phyloP scores from a whole-genome alignment of 257 asterid species.

The Mitragyna speciosa region DNA sequence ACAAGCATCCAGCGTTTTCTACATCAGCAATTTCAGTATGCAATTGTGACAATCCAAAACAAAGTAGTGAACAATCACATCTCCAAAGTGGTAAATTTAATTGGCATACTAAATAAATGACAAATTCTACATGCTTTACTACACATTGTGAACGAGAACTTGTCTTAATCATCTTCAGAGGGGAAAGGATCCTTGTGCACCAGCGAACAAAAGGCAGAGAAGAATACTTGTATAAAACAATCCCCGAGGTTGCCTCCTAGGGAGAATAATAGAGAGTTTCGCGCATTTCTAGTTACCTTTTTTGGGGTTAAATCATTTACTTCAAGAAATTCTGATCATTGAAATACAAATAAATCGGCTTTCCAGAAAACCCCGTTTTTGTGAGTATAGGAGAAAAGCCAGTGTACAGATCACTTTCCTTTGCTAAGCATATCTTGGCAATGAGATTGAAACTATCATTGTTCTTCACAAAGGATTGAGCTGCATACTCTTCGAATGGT shows the following conservation, averaged over 20 bases:
- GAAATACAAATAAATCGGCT: conserved; percentile 26
- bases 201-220: not conserved
- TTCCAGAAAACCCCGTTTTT: conserved; percentile 23
- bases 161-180: too few species aligned
- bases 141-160: too few species aligned
- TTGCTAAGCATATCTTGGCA: conserved; percentile 17
- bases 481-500: conserved; percentile 23
- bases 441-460: conserved; percentile 12
- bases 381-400: conserved; percentile 20
- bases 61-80: too few species aligned
- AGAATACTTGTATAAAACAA: not conserved
- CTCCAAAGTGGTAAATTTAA: too few species aligned
- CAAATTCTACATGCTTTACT: too few species aligned
- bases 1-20: not conserved
- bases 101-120: too few species aligned
- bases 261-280: not conserved
- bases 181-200: too few species aligned
- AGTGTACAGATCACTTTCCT: not conserved
- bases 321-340: not conserved
- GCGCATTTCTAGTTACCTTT: too few species aligned
- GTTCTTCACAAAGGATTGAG: conserved; percentile 19
- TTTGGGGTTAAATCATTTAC: not conserved
- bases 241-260: not conserved
- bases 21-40: conserved; percentile 5
- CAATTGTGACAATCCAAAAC: too few species aligned